Base-by-base conservation (phyloP, 2,329 filamentous ascomycete species). In the Penicillium corylophilum region DNA sequence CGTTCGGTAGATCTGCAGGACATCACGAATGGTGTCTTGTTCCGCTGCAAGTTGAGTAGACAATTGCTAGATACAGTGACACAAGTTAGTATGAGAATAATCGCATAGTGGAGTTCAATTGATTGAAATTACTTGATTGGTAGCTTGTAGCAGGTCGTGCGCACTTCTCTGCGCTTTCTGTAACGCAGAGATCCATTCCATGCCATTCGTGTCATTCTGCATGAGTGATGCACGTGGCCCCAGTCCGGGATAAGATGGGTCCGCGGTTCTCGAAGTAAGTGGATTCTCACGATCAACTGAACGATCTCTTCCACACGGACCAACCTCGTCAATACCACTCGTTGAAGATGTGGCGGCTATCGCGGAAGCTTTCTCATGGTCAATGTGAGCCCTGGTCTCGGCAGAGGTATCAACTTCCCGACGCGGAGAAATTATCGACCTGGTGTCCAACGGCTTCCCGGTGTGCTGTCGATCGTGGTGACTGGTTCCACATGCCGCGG, bases 31-130 rank as follows among this genome's bases (percentile, higher is more conserved):
- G 1, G 73, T 74, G 4, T 68, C 69, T 57, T 79, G 78, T 40
- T 75, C 71, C n/a, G 74, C 70, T 8, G 78, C 67, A 16, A 82
- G 69, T 49, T 79, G 72, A 1, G 63, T 71, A 8, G 76, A 59
- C 9, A 82, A 69, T 16, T 67, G 67, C 66, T 79, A 57, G n/a
- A 6, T 42, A 23, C 20, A 13, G 48, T 33, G 48, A 45, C 9
- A 39, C 18, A 13, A n/a, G n/a, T 15, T 29, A 31, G 22, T 31
- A 12, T 10, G 7, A 16, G 39, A 16, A 44, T 12, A 9, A n/a
- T n/a, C n/a, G 1, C 16, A 13, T 38, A 13, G 35, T 20, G 10
- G 13, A 4, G 16, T 15, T n/a, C 10, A 26, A 36, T 51, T 5
- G 16, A 46, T 16, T 13, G 2, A 15, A 56, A 67, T 57, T 57